Conservation (phyloP, 495 filamentous ascomycete genomes). For the Penicillium bovifimosum region DNA sequence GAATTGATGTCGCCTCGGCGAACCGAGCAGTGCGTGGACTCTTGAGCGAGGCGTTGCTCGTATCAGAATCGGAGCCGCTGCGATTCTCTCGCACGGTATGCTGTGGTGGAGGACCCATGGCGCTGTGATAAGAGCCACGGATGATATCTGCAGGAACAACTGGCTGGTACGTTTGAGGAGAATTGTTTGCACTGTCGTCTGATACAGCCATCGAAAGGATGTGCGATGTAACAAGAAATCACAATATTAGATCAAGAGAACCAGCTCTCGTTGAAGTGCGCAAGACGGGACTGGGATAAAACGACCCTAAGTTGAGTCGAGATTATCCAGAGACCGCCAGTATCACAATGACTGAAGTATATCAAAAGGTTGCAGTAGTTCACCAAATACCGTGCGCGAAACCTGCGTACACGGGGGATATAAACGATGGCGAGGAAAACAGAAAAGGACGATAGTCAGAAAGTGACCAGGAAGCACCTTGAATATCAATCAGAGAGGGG, state of each 20-base stretch:
- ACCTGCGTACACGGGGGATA: slow-evolving; percentile 30
- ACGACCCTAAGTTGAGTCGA: slow-evolving; percentile 8
- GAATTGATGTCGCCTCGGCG: slow-evolving; percentile 80
- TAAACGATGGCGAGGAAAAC: slow-evolving; percentile 7
- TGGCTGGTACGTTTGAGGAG: slow-evolving; percentile 31
- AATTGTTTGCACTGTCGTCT: slow-evolving; percentile 24
- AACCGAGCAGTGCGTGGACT: slow-evolving; percentile 79
- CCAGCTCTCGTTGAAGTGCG: slow-evolving; percentile 30
- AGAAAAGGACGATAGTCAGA: slow-evolving; percentile 15
- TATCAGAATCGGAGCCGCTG: slow-evolving; percentile 37
- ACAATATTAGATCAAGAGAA: slow-evolving; percentile 25
- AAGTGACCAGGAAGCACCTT: slow-evolving; percentile 16
- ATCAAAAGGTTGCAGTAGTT: slow-evolving; percentile 15
- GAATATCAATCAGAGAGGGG: slow-evolving; percentile 33
- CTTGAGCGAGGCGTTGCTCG: slow-evolving; percentile 61
- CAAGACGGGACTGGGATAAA: not conserved
- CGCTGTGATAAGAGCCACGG: slow-evolving; percentile 24
- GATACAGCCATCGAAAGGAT: slow-evolving; percentile 25
- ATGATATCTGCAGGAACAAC: slow-evolving; percentile 32
- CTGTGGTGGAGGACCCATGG: slow-evolving; percentile 27
- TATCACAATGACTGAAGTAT: slow-evolving; percentile 20
- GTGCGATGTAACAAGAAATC: slow-evolving; percentile 2
- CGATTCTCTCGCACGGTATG: slow-evolving; percentile 23
- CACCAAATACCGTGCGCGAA: slow-evolving; percentile 29
- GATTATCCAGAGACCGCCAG: slow-evolving; percentile 9